These are phyloP conservation scores for Penicillium sp. DNA, from an alignment of 2,329 filamentous ascomycete species.

Conservation along the genomic window DNA sequence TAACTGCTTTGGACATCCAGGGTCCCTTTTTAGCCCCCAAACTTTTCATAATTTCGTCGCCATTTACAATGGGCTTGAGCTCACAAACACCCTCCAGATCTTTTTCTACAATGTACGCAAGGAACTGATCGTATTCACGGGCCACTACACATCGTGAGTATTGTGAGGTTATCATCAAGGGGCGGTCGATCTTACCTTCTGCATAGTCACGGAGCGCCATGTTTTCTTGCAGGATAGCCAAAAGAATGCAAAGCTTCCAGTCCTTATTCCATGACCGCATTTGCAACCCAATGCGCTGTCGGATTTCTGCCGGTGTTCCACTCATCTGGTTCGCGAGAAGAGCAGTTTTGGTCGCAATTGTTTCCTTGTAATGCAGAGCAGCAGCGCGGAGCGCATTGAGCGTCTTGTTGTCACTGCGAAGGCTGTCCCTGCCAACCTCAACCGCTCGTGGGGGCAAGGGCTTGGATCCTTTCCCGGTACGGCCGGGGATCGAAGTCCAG, in stretches of 20 bases:
- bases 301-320: constrained; percentile 35
- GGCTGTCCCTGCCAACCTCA: constrained; percentile 70
- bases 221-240: constrained; percentile 42
- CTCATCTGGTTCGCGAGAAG: constrained; percentile 29
- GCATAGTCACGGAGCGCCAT: constrained; percentile 34
- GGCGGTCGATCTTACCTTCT: constrained; percentile 29
- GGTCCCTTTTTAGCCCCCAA: constrained; percentile 65
- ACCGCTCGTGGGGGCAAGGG: constrained; percentile 59
- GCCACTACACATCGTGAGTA: constrained; percentile 40
- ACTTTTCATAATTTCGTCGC: constrained; percentile 67
- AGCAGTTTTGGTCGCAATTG: constrained; percentile 59
- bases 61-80: constrained; percentile 68
- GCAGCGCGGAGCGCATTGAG: constrained; percentile 66
- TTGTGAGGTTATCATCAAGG: background rate
- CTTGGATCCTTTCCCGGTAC: constrained; percentile 43
- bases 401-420: constrained; percentile 76
- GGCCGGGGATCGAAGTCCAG: constrained; percentile 59
- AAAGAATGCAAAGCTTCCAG: constrained; percentile 42
- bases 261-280: constrained; percentile 41
- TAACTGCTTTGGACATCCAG: constrained; percentile 82
- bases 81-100: constrained; percentile 54
- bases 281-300: constrained; percentile 38
- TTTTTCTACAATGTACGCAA: constrained; percentile 52
- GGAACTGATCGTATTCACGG: constrained; percentile 54
- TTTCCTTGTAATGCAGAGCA: constrained; percentile 61